These are phyloP conservation scores for Zymoseptoria tritici DNA, from an alignment of 2,329 filamentous ascomycete species.

Conservation along the genomic window DNA sequence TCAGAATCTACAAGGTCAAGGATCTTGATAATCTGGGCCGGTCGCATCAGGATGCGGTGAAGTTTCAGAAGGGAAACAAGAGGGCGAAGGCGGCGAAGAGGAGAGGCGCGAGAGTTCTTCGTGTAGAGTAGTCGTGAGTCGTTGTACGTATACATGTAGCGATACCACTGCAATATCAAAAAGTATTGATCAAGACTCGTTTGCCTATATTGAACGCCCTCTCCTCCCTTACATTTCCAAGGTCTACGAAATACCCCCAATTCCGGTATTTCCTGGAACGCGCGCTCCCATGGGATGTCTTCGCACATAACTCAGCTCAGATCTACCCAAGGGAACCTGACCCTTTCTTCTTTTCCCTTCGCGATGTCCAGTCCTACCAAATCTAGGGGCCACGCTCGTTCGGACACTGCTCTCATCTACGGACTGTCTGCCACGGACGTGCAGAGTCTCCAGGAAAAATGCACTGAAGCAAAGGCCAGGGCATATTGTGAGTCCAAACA, in stretches of 20 bases:
- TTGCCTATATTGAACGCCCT: too few relatives aligned
- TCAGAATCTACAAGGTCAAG: conserved; percentile 99
- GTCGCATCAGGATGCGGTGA: conserved; percentile 63
- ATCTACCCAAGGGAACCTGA: not conserved
- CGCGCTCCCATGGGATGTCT: too few relatives aligned
- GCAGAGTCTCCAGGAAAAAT: conserved; percentile 52
- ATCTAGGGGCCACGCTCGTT: conserved; percentile 31
- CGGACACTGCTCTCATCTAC: conserved; percentile 38
- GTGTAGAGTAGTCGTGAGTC: conserved; percentile 47
- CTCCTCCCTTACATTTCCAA: too few relatives aligned
- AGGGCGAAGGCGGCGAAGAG: conserved; percentile 63
- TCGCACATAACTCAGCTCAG: too few relatives aligned
- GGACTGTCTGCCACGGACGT: conserved; percentile 59
- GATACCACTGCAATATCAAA: not conserved
- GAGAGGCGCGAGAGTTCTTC: conserved; percentile 62
- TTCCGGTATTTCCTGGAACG: too few relatives aligned
- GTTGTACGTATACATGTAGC: conserved; percentile 29
- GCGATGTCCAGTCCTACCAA: conserved; percentile 27
- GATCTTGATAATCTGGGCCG: conserved; percentile 93
- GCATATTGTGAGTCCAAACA: conserved; percentile 64
- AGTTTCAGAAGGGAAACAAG: conserved; percentile 72
- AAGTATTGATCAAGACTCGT: not conserved
- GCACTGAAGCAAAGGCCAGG: conserved; percentile 62
- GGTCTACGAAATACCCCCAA: too few relatives aligned
- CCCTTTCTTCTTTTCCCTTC: conserved; percentile 20